phyloP scores from a whole-genome alignment of 1,284 basidiomycete genomes.

The Cutaneotrichosporon mucoides region DNA sequence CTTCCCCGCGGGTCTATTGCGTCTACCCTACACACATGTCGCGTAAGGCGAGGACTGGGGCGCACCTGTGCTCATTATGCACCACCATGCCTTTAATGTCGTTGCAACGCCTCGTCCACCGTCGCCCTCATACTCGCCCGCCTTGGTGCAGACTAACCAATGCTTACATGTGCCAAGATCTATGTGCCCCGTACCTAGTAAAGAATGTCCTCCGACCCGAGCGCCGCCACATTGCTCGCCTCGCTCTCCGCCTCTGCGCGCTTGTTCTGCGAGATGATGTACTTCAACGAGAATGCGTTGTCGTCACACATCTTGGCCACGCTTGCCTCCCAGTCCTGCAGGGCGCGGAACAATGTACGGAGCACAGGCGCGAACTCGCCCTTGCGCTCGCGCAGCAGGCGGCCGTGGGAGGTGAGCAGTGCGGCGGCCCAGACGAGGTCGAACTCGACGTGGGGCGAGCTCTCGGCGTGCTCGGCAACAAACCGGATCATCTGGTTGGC shows the following conservation, averaged over 20 bases:
- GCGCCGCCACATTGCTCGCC: neutral
- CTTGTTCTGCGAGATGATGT: slow-evolving; percentile 67
- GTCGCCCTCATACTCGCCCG: too few relatives aligned
- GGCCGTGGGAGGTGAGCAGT: slow-evolving; percentile 74
- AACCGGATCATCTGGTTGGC: slow-evolving; percentile 69
- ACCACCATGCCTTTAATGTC: too few relatives aligned
- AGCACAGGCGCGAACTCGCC: slow-evolving; percentile 84
- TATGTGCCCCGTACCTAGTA: slow-evolving; percentile 5
- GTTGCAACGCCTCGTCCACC: too few relatives aligned
- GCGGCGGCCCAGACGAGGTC: slow-evolving; percentile 80
- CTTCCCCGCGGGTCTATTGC: too few relatives aligned
- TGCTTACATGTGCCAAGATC: neutral
- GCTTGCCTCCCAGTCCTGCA: slow-evolving; percentile 70
- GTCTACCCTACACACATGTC: too few relatives aligned
- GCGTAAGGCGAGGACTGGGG: too few relatives aligned
- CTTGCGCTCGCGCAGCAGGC: slow-evolving; percentile 66
- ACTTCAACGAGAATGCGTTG: slow-evolving; percentile 72
- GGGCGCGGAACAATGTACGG: slow-evolving; percentile 71
- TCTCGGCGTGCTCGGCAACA: slow-evolving; percentile 74
- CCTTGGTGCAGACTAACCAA: too few relatives aligned
- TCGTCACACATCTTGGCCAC: slow-evolving; percentile 77
- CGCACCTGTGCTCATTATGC: too few relatives aligned
- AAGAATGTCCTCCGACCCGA: neutral
- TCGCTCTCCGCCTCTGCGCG: neutral
- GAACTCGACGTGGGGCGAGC: slow-evolving; percentile 84